Conservation (phyloP, 208 protist species). For the Acanthamoeba castellanii region DNA sequence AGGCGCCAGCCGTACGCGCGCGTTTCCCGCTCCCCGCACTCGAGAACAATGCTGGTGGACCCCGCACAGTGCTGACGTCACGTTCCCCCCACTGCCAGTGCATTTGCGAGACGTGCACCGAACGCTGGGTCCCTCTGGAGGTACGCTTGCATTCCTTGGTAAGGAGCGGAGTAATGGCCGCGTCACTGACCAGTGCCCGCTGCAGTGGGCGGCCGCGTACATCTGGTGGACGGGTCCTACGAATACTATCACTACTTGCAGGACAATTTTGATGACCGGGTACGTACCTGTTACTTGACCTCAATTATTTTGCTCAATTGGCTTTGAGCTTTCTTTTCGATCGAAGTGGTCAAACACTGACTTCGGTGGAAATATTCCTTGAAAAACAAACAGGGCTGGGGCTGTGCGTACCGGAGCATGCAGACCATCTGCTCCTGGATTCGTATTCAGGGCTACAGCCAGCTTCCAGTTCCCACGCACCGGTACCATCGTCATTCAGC, state of each 20-base stretch:
- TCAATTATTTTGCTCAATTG: not conserved
- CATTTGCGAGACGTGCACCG: conserved; percentile 66
- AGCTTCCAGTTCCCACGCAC: conserved; percentile 75
- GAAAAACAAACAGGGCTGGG: conserved; percentile 92
- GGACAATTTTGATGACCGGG: conserved; percentile 93
- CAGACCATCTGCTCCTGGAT: conserved; percentile 89
- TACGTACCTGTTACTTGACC: not conserved
- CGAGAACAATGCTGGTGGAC: no score
- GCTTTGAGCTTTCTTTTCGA: not conserved
- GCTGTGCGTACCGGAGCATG: conserved; percentile 95
- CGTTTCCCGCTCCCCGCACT: not conserved
- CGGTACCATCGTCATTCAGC: not conserved
- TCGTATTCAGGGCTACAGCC: conserved; percentile 74
- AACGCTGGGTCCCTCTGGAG: conserved; percentile 60
- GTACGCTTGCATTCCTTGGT: not conserved
- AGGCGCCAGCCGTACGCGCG: conserved; percentile 11
- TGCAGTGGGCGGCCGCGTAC: conserved; percentile 65
- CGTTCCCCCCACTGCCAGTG: not conserved
- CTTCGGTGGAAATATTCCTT: not conserved
- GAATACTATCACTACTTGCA: conserved; percentile 97
- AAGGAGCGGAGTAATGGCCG: not conserved
- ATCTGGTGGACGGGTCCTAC: conserved; percentile 90
- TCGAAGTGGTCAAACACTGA: not conserved
- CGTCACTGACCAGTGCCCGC: not conserved
- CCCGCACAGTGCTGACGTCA: no score